Evolutionary conservation across 1,284 basidiomycete genomes (phyloP).

Genomic region (Sutorius eximius): DNA sequence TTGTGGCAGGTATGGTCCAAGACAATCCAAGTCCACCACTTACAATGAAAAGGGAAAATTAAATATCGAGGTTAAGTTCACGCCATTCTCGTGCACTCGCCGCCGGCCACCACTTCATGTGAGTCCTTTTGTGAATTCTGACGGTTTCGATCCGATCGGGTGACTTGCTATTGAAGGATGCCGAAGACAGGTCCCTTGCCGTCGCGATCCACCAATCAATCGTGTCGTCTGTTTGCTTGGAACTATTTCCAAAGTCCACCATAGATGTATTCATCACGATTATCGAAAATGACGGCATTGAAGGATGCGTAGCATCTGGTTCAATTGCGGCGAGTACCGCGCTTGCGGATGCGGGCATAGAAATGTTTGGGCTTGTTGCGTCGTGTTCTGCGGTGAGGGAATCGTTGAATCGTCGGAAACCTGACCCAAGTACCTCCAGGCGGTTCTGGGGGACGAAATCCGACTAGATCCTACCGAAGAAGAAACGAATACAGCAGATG

Average conservation of each 20-base stretch:
- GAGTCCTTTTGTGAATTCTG: conserved; percentile 32
- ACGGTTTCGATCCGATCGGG: conserved; percentile 8
- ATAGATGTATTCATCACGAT: conserved; percentile 91
- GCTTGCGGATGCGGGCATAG: conserved; percentile 85
- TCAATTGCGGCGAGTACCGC: conserved; percentile 89
- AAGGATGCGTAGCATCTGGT: conserved; percentile 82
- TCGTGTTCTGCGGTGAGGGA: conserved; percentile 70
- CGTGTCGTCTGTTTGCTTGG: conserved; percentile 81
- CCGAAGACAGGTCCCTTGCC: conserved; percentile 86
- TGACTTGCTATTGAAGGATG: conserved; percentile 62
- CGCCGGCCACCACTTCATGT: conserved; percentile 87
- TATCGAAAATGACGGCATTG: conserved; percentile 87
- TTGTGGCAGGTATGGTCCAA: conserved; percentile 82
- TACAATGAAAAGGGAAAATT: conserved; percentile 87
- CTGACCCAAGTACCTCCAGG: conserved; percentile 39
- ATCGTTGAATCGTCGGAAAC: neutral
- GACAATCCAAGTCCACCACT: conserved; percentile 75
- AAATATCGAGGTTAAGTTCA: conserved; percentile 95
- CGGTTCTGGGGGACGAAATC: conserved; percentile 51
- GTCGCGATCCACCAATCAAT: conserved; percentile 86
- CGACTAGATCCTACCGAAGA: conserved; percentile 80
- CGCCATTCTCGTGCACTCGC: conserved; percentile 83
- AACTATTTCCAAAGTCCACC: conserved; percentile 90
- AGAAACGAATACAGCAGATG: conserved; percentile 58
- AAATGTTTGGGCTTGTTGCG: conserved; percentile 81